Percentiles rank a stretch among this genome's conserved stretches.
Evolutionary conservation across 106 monocot genomes (phyloP).

Genomic region (Hemerocallis citrina): DNA sequence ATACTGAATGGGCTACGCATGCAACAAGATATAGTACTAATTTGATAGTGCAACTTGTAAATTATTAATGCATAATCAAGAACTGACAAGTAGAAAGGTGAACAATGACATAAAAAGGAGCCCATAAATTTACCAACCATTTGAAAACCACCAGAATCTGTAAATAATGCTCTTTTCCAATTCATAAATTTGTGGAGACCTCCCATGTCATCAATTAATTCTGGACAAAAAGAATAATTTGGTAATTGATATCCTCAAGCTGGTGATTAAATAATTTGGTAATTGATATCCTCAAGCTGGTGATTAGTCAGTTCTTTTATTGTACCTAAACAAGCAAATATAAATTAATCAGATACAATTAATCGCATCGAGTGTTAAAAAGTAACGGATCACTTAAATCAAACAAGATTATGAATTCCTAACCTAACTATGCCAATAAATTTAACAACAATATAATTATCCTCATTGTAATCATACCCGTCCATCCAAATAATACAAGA

Average conservation of each 20-base stretch:
- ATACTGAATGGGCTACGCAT: not conserved
- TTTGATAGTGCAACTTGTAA: not conserved
- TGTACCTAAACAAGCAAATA: constrained; percentile 39
- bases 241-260: constrained; percentile 94
- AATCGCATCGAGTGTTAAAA: not conserved
- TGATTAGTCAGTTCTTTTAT: constrained; percentile 92
- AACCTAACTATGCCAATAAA: not conserved
- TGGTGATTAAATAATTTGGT: constrained; percentile 94
- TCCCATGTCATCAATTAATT: constrained; percentile 87
- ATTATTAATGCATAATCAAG: not conserved
- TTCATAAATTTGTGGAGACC: constrained; percentile 99
- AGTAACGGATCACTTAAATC: not conserved
- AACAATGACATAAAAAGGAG: too few relatives aligned
- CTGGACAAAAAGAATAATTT: constrained; percentile 82
- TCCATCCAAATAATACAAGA: too few relatives aligned
- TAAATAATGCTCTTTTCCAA: constrained; percentile 93
- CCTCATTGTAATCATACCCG: not conserved
- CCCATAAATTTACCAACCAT: constrained; percentile 48
- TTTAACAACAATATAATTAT: not conserved
- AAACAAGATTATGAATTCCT: not conserved
- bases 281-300: constrained; percentile 98
- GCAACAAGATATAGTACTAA: not conserved
- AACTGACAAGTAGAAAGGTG: not conserved
- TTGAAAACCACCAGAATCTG: constrained; percentile 99
- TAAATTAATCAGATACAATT: not conserved